Evolutionary conservation across 768 basidiomycete species (phyloP).

Genomic region (Hygrophoropsis aurantiaca): DNA sequence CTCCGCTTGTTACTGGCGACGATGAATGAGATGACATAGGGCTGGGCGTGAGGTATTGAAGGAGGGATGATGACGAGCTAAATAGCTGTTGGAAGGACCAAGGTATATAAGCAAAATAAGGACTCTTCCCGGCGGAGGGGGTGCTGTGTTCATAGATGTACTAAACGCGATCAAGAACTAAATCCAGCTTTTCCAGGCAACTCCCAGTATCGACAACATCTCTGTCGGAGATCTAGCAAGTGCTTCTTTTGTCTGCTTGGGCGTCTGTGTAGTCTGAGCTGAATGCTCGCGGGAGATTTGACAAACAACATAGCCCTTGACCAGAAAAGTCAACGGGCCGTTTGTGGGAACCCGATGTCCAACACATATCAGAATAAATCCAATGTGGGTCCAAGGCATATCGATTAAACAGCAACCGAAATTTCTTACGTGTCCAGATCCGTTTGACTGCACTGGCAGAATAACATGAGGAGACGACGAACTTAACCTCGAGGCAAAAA

Average conservation of each 20-base stretch:
- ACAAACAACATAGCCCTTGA: slow-evolving; percentile 31
- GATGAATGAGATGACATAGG: slow-evolving; percentile 26
- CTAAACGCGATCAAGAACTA: slow-evolving; percentile 36
- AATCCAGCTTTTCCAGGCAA: slow-evolving; percentile 37
- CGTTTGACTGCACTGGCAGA: slow-evolving; percentile 23
- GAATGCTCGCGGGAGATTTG: slow-evolving; percentile 37
- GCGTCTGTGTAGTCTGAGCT: slow-evolving; percentile 24
- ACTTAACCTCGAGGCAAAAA: slow-evolving; percentile 27
- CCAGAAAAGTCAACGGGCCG: slow-evolving; percentile 28
- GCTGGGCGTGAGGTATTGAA: slow-evolving; percentile 14
- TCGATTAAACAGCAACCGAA: slow-evolving; percentile 38
- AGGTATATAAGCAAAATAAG: slow-evolving; percentile 29
- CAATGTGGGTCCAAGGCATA: slow-evolving; percentile 36
- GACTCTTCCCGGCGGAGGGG: slow-evolving; percentile 26
- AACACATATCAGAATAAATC: slow-evolving; percentile 25
- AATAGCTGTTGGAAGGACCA: slow-evolving; percentile 19
- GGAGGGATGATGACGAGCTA: slow-evolving; percentile 22
- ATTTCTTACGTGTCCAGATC: slow-evolving; percentile 33
- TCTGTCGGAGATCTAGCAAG: slow-evolving; percentile 37
- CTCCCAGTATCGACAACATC: slow-evolving; percentile 34
- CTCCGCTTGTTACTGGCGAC: slow-evolving; percentile 8
- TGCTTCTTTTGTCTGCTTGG: slow-evolving; percentile 25
- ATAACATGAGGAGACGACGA: slow-evolving; percentile 22
- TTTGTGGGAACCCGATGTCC: slow-evolving; percentile 34
- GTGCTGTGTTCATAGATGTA: slow-evolving; percentile 39